Evolutionary conservation across 2,329 filamentous ascomycete species (phyloP), one percentile per base, ranked within the genome.

Genomic region (Xylaria sp.): DNA sequence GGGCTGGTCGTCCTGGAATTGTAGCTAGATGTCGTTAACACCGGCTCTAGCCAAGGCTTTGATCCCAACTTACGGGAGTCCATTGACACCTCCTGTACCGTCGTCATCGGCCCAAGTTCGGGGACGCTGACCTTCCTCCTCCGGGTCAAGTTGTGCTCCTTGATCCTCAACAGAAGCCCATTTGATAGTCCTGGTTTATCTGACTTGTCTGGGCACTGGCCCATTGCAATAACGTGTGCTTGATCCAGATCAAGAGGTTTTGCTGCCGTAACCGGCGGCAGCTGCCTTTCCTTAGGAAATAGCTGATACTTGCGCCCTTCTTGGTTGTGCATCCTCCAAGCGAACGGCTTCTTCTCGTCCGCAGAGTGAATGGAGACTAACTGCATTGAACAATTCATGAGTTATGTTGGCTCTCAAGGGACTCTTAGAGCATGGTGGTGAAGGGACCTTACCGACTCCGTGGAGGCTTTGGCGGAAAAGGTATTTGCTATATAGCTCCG

Each of bases 91-190:
- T 91, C 89, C 69, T 90, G 88, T 15, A 91, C 89, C 1, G 89
- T 90, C 5, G 88, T 90, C 88, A 90, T 89, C 38, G 87, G 87
- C 1, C 87, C 89, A 55, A 90, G 77, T 68, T 91, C 89, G 10
- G 87, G 86, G 15, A 89, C 85, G 77, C 86, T 90, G 71, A 87
- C 81, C 74, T 91, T 91, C 69, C 88, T 85, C 72, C 89, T 83
- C 68, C 88, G 82, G 56, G 79, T 82, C 64, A 87, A 78, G 70
- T 83, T 86, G 73, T 86, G 84, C 71, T 89, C 86, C 75, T 87
- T 89, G 73, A 87, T 81, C 63, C 86, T 84, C 66, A 85, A 79
- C 66, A 84, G 83, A 57, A 88, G 77, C 44, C 81, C 80, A 66
- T 73, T 78, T 39, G 79, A 70, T 58, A 78, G 72, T 63, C 76